A percentile compares a stretch with the other conserved stretches of the same genome.
Evolutionary conservation across 2,329 filamentous ascomycete species (phyloP).

Genomic region (Penicillium fuscoglaucum): DNA sequence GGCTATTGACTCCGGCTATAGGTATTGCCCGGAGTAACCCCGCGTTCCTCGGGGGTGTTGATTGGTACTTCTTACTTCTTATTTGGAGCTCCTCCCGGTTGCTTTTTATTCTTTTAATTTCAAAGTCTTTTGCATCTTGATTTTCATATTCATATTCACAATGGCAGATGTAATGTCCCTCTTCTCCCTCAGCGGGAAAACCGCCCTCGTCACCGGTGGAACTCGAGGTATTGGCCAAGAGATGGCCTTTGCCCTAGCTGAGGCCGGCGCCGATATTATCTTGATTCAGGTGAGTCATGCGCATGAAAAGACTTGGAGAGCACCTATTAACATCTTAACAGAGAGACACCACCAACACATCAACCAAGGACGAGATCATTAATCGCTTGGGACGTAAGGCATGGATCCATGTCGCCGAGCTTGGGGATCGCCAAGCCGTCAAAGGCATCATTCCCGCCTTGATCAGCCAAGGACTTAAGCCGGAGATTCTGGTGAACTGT

Average conservation of each 20-base stretch:
- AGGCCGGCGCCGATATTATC: conserved; percentile 50
- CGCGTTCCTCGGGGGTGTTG: not conserved
- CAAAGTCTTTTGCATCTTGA: not conserved
- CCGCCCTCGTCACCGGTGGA: conserved; percentile 50
- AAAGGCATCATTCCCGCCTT: conserved; percentile 43
- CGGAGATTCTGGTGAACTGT: conserved; percentile 81
- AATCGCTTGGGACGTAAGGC: conserved; percentile 42
- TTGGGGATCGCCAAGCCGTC: conserved; percentile 44
- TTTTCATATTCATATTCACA: conserved; percentile 6
- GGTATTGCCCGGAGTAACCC: conserved; percentile 7
- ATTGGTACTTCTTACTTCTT: not conserved
- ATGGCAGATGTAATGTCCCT: conserved; percentile 35
- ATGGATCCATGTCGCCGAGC: conserved; percentile 47
- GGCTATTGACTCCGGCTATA: conserved; percentile 18
- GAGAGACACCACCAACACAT: conserved; percentile 55
- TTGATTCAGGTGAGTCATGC: conserved; percentile 38
- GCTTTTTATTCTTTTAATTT: not conserved
- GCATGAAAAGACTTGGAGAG: not conserved
- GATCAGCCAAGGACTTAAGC: conserved; percentile 51
- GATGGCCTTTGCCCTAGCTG: conserved; percentile 50
- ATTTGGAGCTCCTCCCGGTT: not conserved
- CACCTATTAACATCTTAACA: conserved; percentile 28
- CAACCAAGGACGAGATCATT: conserved; percentile 45
- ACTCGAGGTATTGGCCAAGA: conserved; percentile 50
- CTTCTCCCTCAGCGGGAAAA: conserved; percentile 45